These are phyloP conservation scores for Pisolithus orientalis DNA, from an alignment of 768 basidiomycete species.

Conservation along the genomic window DNA sequence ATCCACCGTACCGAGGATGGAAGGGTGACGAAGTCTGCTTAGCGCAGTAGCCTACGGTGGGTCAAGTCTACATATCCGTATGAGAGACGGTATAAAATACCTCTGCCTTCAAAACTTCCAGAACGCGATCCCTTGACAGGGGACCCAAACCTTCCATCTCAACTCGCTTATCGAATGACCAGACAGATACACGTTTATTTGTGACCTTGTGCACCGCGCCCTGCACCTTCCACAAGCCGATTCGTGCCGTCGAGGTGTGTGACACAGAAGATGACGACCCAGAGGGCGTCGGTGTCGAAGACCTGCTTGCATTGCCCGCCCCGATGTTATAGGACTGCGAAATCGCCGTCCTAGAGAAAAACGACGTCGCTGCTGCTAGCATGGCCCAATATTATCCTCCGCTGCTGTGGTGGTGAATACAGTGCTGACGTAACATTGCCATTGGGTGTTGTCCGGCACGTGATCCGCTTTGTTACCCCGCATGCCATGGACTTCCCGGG, in stretches of 20 bases:
- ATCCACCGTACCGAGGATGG: constrained; percentile 63
- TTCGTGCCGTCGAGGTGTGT: constrained; percentile 44
- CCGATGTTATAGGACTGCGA: constrained; percentile 75
- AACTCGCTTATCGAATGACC: constrained; percentile 82
- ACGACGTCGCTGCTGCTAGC: constrained; percentile 79
- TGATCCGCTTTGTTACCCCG: no score
- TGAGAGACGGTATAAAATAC: constrained; percentile 35
- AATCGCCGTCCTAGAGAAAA: constrained; percentile 76
- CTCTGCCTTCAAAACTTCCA: constrained; percentile 90
- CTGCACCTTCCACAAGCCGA: constrained; percentile 89
- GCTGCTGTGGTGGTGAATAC: neutral
- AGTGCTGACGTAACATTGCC: no score
- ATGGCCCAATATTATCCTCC: constrained; percentile 30
- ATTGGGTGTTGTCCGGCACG: no score
- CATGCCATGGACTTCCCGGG: neutral
- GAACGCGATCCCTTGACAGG: constrained; percentile 59
- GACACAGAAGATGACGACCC: constrained; percentile 32
- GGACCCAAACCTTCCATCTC: constrained; percentile 69
- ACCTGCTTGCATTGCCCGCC: constrained; percentile 28
- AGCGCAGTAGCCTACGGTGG: constrained; percentile 70
- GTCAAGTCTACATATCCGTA: constrained; percentile 6
- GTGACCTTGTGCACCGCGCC: constrained; percentile 85
- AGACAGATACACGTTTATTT: constrained; percentile 85
- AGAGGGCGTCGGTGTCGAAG: constrained; percentile 31
- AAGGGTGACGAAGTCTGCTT: constrained; percentile 85